phyloP scores from a whole-genome alignment of 1,284 basidiomycete species.

The Malassezia japonica region DNA sequence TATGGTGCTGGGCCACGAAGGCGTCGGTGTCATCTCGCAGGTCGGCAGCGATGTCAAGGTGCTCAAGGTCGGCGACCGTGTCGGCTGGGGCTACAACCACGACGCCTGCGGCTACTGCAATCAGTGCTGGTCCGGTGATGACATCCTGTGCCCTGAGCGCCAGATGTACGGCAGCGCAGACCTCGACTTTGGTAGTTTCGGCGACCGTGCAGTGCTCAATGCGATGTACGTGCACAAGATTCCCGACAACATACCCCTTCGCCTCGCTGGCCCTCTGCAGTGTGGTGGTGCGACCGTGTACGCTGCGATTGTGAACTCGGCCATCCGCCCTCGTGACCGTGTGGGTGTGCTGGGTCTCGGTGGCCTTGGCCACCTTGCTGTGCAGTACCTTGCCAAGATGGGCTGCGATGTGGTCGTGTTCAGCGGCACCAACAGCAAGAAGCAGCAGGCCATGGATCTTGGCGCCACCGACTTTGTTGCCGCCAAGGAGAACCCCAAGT shows the following conservation, averaged over 20 bases:
- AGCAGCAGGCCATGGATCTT: conserved; percentile 46
- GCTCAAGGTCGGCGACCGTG: conserved; percentile 37
- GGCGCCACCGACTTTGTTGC: conserved; percentile 50
- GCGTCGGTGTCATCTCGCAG: conserved; percentile 39
- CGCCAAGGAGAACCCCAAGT: conserved; percentile 29
- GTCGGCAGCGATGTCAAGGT: conserved; percentile 29
- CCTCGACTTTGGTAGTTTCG: conserved; percentile 35
- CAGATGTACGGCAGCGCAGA: conserved; percentile 31
- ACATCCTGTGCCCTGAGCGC: conserved; percentile 34
- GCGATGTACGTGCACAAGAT: conserved; percentile 36
- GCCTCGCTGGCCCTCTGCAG: conserved; percentile 49
- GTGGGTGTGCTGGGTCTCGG: conserved; percentile 51
- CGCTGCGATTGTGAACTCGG: conserved; percentile 49
- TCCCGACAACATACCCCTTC: conserved; percentile 32
- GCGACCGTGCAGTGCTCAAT: conserved; percentile 38
- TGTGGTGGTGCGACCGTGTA: conserved; percentile 50
- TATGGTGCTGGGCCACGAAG: conserved; percentile 43
- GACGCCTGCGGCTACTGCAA: conserved; percentile 32
- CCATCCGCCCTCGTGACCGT: conserved; percentile 38
- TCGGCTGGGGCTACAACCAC: conserved; percentile 45
- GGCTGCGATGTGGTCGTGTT: conserved; percentile 49
- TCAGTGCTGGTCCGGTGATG: conserved; percentile 33
- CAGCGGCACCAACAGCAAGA: conserved; percentile 42
- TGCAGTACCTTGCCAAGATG: conserved; percentile 47
- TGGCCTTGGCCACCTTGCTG: conserved; percentile 48